phyloP scores from a whole-genome alignment of 495 filamentous ascomycete species.

The Pseudotulostoma volvatum region DNA sequence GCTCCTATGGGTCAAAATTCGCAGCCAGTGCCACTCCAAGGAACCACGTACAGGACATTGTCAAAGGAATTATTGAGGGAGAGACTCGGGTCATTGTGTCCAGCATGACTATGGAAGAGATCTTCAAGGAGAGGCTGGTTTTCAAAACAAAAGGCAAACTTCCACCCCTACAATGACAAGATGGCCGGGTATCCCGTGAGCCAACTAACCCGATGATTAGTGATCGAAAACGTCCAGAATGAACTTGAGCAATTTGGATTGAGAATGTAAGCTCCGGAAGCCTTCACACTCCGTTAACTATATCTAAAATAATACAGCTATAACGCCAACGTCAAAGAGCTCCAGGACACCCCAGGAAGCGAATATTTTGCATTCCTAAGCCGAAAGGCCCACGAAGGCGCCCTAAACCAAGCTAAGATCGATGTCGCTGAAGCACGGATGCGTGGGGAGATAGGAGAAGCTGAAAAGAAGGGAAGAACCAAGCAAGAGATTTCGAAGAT shows the following conservation, averaged over 20 bases:
- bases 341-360: constrained; percentile 58
- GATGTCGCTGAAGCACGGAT: constrained; percentile 69
- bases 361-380: constrained; percentile 66
- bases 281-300: background rate
- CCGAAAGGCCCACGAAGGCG: constrained; percentile 69
- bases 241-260: constrained; percentile 62
- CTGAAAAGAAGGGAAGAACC: constrained; percentile 56
- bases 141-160: constrained; percentile 46
- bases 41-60: constrained; percentile 63
- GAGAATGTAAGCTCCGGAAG: constrained; percentile 27
- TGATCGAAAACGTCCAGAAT: constrained; percentile 59
- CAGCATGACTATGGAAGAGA: constrained; percentile 75
- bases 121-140: constrained; percentile 62
- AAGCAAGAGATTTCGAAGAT: constrained; percentile 73
- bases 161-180: no score
- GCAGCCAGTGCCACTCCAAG: constrained; percentile 20
- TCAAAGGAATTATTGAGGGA: constrained; percentile 79
- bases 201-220: constrained; percentile 12
- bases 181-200: background rate
- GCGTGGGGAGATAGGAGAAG: constrained; percentile 63
- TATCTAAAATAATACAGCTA: constrained; percentile 31
- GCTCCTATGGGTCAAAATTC: constrained; percentile 11
- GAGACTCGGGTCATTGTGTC: constrained; percentile 66
- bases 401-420: constrained; percentile 60
- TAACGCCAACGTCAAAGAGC: constrained; percentile 69